Evolutionary conservation across 371 early-diverging fungal species (phyloP).

Genomic region (Batkoa obscura): DNA sequence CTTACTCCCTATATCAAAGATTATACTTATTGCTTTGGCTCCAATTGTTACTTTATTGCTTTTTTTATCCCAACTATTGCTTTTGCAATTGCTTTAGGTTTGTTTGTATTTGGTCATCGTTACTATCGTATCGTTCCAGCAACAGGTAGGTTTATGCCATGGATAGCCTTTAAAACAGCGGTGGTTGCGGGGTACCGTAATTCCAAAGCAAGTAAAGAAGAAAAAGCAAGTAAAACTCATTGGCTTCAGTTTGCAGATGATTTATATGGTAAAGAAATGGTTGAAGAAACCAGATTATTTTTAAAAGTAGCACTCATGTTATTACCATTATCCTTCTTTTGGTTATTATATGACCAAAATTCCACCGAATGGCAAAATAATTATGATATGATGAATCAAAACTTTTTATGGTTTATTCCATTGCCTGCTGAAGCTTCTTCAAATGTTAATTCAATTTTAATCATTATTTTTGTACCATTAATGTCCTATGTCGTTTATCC

Average conservation of each 20-base stretch:
- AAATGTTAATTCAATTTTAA: constrained; percentile 2
- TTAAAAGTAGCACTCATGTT: constrained; percentile 13
- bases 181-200: not conserved
- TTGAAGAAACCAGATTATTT: constrained; percentile 5
- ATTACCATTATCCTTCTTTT: constrained; percentile 26
- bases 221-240: not conserved
- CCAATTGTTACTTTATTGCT: constrained; percentile 4
- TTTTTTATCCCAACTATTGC: not conserved
- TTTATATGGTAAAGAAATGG: not conserved
- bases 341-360: constrained; percentile 37
- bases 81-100: constrained; percentile 4
- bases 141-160: constrained; percentile 5
- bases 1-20: not conserved
- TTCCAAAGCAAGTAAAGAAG: not conserved
- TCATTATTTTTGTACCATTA: constrained; percentile 30
- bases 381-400: constrained; percentile 17
- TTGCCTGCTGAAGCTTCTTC: not conserved
- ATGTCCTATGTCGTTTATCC: not conserved
- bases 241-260: constrained; percentile 6
- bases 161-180: constrained; percentile 11
- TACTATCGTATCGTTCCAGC: constrained; percentile 33
- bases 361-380: constrained; percentile 14
- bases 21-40: not conserved
- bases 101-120: constrained; percentile 24
- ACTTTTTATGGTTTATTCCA: constrained; percentile 9